phyloP scores from a whole-genome alignment of 2,329 filamentous ascomycete genomes.

The Chrysoporthe deuterocubensis region DNA sequence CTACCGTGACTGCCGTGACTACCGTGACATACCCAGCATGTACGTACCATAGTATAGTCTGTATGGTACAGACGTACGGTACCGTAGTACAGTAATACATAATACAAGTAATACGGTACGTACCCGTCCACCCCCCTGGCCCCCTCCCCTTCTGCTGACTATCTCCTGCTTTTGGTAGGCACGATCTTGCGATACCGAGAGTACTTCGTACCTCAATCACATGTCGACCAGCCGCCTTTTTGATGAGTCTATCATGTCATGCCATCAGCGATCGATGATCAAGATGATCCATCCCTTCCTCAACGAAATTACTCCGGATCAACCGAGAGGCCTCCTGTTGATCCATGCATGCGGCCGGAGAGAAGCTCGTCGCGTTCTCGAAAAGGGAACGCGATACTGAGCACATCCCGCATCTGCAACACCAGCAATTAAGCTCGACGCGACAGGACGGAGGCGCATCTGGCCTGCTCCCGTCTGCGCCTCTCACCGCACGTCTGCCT shows the following conservation, averaged over 20 bases:
- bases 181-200: neutral
- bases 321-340: neutral
- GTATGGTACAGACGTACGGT: too few relatives aligned
- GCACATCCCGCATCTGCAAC: neutral
- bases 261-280: neutral
- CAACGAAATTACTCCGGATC: neutral
- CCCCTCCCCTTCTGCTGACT: neutral
- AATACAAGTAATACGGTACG: too few relatives aligned
- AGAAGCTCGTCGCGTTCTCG: neutral
- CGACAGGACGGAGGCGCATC: neutral
- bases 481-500: conserved; percentile 1
- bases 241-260: neutral
- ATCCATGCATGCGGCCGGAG: neutral
- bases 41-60: too few relatives aligned
- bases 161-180: neutral
- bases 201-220: neutral
- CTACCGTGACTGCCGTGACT: too few relatives aligned
- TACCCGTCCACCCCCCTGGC: too few relatives aligned
- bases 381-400: neutral
- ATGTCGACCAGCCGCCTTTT: neutral
- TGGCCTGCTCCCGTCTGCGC: neutral
- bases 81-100: too few relatives aligned
- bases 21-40: too few relatives aligned
- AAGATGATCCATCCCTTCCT: neutral
- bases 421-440: neutral